These are phyloP conservation scores for Ogataea thermomethanolica DNA, from an alignment of 805 yeast genomes.

Conservation along the genomic window DNA sequence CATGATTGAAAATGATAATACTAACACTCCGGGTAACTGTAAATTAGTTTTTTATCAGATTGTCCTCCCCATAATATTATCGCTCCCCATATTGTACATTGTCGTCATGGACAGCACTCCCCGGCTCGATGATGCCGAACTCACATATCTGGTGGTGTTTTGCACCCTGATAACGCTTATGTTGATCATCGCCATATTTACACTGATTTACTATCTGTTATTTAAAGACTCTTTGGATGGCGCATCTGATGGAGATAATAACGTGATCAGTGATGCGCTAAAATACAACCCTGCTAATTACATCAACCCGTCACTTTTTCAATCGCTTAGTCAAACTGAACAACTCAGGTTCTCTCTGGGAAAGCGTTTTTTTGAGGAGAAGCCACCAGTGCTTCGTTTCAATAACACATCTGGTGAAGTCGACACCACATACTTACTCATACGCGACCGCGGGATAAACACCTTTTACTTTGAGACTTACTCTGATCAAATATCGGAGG, in stretches of 20 bases:
- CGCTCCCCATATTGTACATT: not conserved
- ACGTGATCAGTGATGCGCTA: constrained; percentile 28
- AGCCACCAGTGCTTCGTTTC: constrained; percentile 27
- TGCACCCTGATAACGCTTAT: constrained; percentile 27
- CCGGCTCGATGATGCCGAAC: constrained; percentile 20
- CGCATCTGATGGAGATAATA: constrained; percentile 13
- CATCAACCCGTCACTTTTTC: constrained; percentile 19
- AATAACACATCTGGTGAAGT: constrained; percentile 26
- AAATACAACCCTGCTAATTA: constrained; percentile 16
- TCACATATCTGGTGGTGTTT: constrained; percentile 25
- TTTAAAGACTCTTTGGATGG: constrained; percentile 22
- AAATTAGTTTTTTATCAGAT: not conserved
- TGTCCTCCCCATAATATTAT: constrained; percentile 3
- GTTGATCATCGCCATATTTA: constrained; percentile 23
- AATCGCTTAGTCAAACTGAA: constrained; percentile 22
- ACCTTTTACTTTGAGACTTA: constrained; percentile 32
- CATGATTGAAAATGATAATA: not conserved
- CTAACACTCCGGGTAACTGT: constrained; percentile 2
- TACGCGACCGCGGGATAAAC: constrained; percentile 35
- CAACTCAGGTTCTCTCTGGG: constrained; percentile 26
- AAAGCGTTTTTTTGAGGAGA: constrained; percentile 19
- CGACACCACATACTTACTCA: constrained; percentile 29
- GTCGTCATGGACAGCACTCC: constrained; percentile 3
- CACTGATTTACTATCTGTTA: constrained; percentile 26
- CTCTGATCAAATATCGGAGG: constrained; percentile 28